Conservation (phyloP, 2,329 filamentous ascomycete species). For the Teratosphaeria gauchensis region DNA sequence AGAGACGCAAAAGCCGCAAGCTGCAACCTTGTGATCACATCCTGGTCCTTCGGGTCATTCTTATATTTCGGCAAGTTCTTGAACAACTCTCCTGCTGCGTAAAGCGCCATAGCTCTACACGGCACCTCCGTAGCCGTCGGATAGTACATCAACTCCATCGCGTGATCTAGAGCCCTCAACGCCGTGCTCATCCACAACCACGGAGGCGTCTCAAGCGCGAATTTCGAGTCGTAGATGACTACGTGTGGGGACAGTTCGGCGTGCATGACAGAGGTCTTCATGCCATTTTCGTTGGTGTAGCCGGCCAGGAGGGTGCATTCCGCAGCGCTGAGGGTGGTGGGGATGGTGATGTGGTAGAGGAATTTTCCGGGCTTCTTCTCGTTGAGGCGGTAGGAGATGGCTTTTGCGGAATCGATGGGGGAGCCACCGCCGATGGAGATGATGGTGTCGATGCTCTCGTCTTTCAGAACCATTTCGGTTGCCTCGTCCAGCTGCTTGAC, state of each 20-base stretch:
- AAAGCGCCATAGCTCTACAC: conserved; percentile 35
- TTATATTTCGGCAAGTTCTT: conserved; percentile 39
- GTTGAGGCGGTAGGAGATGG: conserved; percentile 36
- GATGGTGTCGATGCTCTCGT: conserved; percentile 43
- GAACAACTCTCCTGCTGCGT: conserved; percentile 40
- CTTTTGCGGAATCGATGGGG: conserved; percentile 45
- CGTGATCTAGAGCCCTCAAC: conserved; percentile 46
- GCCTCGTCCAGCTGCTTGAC: conserved; percentile 46
- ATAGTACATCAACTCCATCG: conserved; percentile 46
- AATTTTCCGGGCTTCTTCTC: conserved; percentile 30
- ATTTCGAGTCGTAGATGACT: conserved; percentile 45
- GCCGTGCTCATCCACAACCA: conserved; percentile 43
- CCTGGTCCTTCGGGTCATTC: conserved; percentile 34
- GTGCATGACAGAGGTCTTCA: conserved; percentile 40
- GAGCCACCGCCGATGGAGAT: conserved; percentile 47
- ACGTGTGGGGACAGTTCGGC: conserved; percentile 36
- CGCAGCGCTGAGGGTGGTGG: conserved; percentile 43
- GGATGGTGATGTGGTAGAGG: conserved; percentile 39
- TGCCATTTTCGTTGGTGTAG: conserved; percentile 40
- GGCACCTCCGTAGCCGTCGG: conserved; percentile 44
- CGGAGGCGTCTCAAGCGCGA: conserved; percentile 42
- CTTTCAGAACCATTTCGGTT: conserved; percentile 36
- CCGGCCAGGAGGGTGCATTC: conserved; percentile 46
- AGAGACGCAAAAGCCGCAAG: conserved; percentile 44
- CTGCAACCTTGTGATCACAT: conserved; percentile 42